These are phyloP conservation scores for Paramecium pentaurelia DNA, from an alignment of 73 alveolate species.

Conservation along the genomic window DNA sequence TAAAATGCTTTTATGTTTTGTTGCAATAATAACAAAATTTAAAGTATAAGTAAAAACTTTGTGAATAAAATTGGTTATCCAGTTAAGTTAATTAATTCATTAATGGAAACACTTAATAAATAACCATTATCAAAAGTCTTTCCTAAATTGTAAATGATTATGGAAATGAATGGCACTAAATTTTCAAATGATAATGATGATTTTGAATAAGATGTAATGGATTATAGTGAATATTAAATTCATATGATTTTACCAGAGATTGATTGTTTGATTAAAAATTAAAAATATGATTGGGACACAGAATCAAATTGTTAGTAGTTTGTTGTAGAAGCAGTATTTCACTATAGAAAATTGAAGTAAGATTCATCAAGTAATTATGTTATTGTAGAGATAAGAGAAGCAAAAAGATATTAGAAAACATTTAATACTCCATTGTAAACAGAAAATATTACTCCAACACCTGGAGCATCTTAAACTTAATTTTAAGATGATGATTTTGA, in stretches of 20 bases:
- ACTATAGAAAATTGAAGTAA: not conserved
- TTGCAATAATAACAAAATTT: not conserved
- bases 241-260: not conserved
- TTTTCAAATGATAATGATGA: not conserved
- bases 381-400: not conserved
- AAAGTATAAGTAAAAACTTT: not conserved
- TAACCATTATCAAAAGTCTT: not conserved
- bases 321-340: not conserved
- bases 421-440: not conserved
- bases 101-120: not conserved
- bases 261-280: not conserved
- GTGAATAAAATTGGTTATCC: not conserved
- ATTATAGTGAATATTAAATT: not conserved
- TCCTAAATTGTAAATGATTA: not conserved
- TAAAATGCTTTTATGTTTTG: not conserved
- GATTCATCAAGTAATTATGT: not conserved
- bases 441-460: not conserved
- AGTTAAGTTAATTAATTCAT: not conserved
- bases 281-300: not conserved
- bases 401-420: not conserved
- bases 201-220: not conserved
- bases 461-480: not conserved
- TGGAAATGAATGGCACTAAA: not conserved
- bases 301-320: not conserved
- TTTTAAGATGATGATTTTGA: not conserved